These are phyloP conservation scores for Saraca asoca DNA, from an alignment of 331 rosid genomes.

Conservation along the genomic window DNA sequence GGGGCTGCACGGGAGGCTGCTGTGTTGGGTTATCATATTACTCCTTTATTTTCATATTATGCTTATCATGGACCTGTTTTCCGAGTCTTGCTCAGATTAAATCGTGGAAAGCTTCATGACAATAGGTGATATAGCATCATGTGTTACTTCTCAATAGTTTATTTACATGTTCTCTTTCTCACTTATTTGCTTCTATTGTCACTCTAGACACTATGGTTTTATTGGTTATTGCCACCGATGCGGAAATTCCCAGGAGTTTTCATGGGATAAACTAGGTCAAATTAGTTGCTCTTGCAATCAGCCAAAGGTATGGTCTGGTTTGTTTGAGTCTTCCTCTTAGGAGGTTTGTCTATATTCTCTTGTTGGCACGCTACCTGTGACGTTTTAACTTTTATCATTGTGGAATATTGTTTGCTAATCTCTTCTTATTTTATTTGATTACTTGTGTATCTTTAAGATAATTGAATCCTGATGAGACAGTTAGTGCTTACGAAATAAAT, in stretches of 20 bases:
- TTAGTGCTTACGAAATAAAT: constrained; percentile 3
- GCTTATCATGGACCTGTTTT: constrained; percentile 91
- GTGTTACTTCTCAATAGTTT: constrained; percentile 9
- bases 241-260: constrained; percentile 70
- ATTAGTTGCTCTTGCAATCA: constrained; percentile 68
- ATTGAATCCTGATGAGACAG: constrained; percentile 16
- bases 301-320: constrained; percentile 52
- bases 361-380: constrained; percentile 16
- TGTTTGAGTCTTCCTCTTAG: constrained; percentile 7
- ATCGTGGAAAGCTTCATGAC: constrained; percentile 70
- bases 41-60: constrained; percentile 83
- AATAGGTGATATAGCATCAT: constrained; percentile 48
- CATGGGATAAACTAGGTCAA: constrained; percentile 78
- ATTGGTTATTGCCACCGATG: constrained; percentile 68
- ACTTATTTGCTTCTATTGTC: constrained; percentile 3
- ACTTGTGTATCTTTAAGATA: not conserved
- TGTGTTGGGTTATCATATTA: constrained; percentile 64
- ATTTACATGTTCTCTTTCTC: not conserved
- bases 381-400: not conserved
- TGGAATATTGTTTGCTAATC: constrained; percentile 23
- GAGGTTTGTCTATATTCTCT: constrained; percentile 13
- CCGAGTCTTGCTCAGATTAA: constrained; percentile 74
- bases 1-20: constrained; percentile 89
- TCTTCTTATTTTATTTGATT: constrained; percentile 16
- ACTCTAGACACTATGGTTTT: constrained; percentile 68